Evolutionary conservation across 129 eudicot genomes (phyloP), one percentile per base, ranked within the genome.

Genomic region (Tanacetum coccineum): DNA sequence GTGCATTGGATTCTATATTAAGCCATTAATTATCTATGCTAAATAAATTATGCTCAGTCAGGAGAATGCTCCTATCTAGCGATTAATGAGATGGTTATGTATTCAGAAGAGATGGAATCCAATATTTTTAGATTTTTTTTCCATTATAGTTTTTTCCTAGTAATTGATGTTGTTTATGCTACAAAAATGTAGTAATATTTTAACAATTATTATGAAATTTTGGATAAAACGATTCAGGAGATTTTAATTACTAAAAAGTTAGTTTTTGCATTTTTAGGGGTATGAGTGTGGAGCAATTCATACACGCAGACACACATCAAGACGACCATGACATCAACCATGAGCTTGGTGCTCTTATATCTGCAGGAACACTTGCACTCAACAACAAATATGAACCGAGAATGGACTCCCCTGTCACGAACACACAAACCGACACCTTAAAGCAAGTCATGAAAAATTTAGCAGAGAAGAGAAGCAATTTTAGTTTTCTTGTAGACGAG

Each of bases 401-500:
- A 71, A 76, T 79, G 87, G 74, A 79, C 66, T 68, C 72, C 11
- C 80, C 78, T 0, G 75, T 79, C 12, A 78, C 79, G 0, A 81
- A 72, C 74, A 68, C 19, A 13, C 53, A 57, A 42, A 78, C 36
- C 4, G 77, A 78, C 64, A 74, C 77, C 45, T 70, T 78, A 28
- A 80, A 80, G 75, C 73, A 83, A 66, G 76, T 63, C 6, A 80
- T 80, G 85, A 48, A 68, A 59, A 80, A 55, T 19, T 48, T 80
- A 69, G 62, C 66, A 8, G 75, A 78, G 44, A 72, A 55, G 65
- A 72, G 51, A 17, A 78, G 78, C 45, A 73, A 63, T 22, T 63
- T 78, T 75, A 79, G 80, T 74, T 80, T 73, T 68, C 50, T 80
- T 58, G 78, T 83, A 26, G 82, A 83, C 53, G 64, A 57, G 19